Percentiles rank a stretch among this genome's conserved stretches.
phyloP scores from a whole-genome alignment of 495 filamentous ascomycete species.

The Cudoniella acicularis region DNA sequence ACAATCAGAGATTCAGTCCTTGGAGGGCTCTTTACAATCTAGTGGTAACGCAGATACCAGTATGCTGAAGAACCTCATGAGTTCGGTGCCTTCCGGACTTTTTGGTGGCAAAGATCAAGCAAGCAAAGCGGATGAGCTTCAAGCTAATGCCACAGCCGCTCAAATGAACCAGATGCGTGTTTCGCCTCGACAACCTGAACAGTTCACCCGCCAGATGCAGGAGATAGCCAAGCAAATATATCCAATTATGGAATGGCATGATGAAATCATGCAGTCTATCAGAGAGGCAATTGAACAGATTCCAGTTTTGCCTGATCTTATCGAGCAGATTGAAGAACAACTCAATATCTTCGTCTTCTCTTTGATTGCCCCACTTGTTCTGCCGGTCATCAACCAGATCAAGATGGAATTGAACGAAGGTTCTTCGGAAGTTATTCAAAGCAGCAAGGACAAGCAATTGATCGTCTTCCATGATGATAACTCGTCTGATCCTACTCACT shows the following conservation, averaged over 20 bases:
- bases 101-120: conserved; percentile 69
- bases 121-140: conserved; percentile 59
- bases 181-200: conserved; percentile 70
- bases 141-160: conserved; percentile 61
- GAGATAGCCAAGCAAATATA: conserved; percentile 71
- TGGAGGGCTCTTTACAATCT: conserved; percentile 69
- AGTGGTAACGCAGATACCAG: conserved; percentile 55
- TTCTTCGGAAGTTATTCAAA: conserved; percentile 80
- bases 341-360: conserved; percentile 84
- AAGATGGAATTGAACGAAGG: conserved; percentile 80
- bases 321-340: conserved; percentile 76
- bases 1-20: conserved; percentile 78
- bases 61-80: conserved; percentile 69
- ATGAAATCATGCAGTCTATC: conserved; percentile 76
- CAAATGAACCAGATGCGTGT: conserved; percentile 63
- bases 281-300: conserved; percentile 73
- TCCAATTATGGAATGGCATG: conserved; percentile 83
- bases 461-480: conserved; percentile 79
- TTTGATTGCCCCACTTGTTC: conserved; percentile 76
- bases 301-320: conserved; percentile 70
- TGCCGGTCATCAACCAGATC: conserved; percentile 81
- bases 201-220: conserved; percentile 63
- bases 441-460: conserved; percentile 72
- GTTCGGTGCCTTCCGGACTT: conserved; percentile 71
- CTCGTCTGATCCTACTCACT: conserved; percentile 82